These are phyloP conservation scores for Neonothopanus nambi DNA, from an alignment of 1,284 basidiomycete species.

Conservation along the genomic window DNA sequence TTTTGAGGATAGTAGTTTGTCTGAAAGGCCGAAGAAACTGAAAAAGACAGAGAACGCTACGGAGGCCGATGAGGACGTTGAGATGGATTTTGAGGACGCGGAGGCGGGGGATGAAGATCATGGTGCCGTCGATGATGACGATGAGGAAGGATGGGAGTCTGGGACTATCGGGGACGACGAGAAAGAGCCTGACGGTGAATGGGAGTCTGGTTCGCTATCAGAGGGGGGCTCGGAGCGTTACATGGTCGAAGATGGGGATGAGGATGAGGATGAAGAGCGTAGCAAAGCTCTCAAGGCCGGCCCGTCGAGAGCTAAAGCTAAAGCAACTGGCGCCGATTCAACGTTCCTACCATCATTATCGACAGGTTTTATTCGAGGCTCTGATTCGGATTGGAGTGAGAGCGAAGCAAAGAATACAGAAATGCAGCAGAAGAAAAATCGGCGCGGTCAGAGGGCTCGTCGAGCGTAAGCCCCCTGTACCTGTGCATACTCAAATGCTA, in stretches of 20 bases:
- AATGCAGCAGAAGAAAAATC: conserved; percentile 72
- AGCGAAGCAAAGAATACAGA: conserved; percentile 61
- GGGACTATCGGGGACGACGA: conserved; percentile 42
- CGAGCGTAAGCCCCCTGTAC: conserved; percentile 70
- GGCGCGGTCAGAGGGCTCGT: conserved; percentile 88
- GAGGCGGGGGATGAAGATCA: conserved; percentile 25
- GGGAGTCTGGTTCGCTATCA: conserved; percentile 43
- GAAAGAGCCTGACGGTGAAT: conserved; percentile 33
- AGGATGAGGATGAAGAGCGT: conserved; percentile 2
- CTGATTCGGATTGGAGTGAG: conserved; percentile 80
- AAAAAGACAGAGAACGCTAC: conserved; percentile 21
- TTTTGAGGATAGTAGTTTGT: conserved; percentile 26
- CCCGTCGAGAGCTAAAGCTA: conserved; percentile 24
- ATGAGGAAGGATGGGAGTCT: conserved; percentile 64
- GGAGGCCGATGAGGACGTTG: conserved; percentile 28
- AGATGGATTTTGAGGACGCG: conserved; percentile 33
- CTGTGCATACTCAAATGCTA: conserved; percentile 11
- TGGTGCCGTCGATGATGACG: conserved; percentile 28
- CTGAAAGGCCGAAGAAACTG: conserved; percentile 23
- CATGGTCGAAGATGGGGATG: conserved; percentile 22
- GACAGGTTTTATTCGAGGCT: conserved; percentile 81
- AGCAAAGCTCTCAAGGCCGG: conserved; percentile 6
- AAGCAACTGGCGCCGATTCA: conserved; percentile 41
- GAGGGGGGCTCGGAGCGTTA: conserved; percentile 27
- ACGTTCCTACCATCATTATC: conserved; percentile 89